Conservation (phyloP, 345 rosid genomes). For the Litchi chinensis region DNA sequence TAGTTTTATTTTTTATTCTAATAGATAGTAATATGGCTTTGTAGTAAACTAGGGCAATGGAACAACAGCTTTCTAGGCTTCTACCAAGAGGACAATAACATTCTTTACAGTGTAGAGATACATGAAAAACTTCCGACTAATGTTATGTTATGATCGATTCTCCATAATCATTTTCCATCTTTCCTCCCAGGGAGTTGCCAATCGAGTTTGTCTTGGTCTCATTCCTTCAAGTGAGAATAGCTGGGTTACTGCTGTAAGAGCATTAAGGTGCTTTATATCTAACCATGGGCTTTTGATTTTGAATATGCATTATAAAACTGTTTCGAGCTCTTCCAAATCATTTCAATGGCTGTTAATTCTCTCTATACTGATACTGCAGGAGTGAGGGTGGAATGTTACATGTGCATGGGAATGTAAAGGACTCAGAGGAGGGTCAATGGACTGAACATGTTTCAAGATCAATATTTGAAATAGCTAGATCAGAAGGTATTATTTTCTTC, state of each 20-base stretch:
- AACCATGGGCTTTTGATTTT: not conserved
- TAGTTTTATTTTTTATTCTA: not conserved
- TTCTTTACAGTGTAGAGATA: not conserved
- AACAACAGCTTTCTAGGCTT: not conserved
- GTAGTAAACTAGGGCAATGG: not conserved
- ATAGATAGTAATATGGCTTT: not conserved
- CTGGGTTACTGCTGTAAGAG: constrained; percentile 85
- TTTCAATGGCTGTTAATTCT: not conserved
- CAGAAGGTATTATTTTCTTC: constrained; percentile 59
- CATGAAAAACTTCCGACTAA: not conserved
- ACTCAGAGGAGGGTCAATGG: constrained; percentile 69
- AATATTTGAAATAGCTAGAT: constrained; percentile 56
- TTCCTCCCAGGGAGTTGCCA: constrained; percentile 70
- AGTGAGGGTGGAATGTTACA: constrained; percentile 81
- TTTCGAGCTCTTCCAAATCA: not conserved
- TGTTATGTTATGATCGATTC: constrained; percentile 9
- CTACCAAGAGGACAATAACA: not conserved
- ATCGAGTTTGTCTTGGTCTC: constrained; percentile 91
- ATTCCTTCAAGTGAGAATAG: constrained; percentile 87
- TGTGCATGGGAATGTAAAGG: constrained; percentile 88
- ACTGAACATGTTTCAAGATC: constrained; percentile 51
- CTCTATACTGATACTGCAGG: constrained; percentile 45
- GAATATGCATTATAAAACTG: constrained; percentile 2
- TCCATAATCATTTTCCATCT: constrained; percentile 15
- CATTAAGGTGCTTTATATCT: constrained; percentile 61